A percentile compares a stretch with the other conserved stretches of the same genome.
phyloP scores from a whole-genome alignment of 2,329 filamentous ascomycete genomes.

The Salinomyces thailandicus region DNA sequence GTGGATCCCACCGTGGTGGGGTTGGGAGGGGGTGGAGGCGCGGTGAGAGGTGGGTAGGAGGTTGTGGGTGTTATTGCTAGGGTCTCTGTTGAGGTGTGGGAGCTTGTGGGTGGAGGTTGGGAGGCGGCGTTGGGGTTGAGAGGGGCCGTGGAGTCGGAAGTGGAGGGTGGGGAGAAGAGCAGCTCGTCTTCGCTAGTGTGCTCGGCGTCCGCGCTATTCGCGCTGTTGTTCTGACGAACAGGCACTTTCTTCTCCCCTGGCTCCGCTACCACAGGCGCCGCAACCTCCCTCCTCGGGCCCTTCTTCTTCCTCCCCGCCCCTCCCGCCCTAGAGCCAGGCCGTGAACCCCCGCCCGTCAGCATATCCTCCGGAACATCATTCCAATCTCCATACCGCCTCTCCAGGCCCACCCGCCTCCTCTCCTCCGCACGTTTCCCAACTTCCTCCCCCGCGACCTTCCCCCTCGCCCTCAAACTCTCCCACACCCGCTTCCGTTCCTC shows the following conservation, averaged over 20 bases:
- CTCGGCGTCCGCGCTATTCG: not conserved
- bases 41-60: constrained; percentile 35
- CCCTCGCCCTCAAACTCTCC: constrained; percentile 43
- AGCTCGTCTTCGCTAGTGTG: constrained; percentile 16
- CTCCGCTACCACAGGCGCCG: not conserved
- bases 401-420: constrained; percentile 40
- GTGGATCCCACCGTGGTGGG: not conserved
- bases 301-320: constrained; percentile 11
- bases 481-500: constrained; percentile 54
- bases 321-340: constrained; percentile 6
- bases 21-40: constrained; percentile 2
- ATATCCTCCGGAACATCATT: constrained; percentile 28
- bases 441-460: constrained; percentile 39
- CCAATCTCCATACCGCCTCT: constrained; percentile 36
- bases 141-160: not conserved
- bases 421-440: constrained; percentile 39
- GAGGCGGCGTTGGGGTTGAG: constrained; percentile 3
- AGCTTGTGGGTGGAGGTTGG: constrained; percentile 8
- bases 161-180: constrained; percentile 18
- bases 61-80: constrained; percentile 40
- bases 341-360: constrained; percentile 12
- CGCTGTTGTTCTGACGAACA: too few relatives aligned
- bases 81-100: constrained; percentile 9
- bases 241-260: too few relatives aligned
- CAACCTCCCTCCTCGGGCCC: constrained; percentile 3